These are phyloP conservation scores for Pontederia crassipes DNA, from an alignment of 176 grass and related monocot genomes.

Conservation along the genomic window DNA sequence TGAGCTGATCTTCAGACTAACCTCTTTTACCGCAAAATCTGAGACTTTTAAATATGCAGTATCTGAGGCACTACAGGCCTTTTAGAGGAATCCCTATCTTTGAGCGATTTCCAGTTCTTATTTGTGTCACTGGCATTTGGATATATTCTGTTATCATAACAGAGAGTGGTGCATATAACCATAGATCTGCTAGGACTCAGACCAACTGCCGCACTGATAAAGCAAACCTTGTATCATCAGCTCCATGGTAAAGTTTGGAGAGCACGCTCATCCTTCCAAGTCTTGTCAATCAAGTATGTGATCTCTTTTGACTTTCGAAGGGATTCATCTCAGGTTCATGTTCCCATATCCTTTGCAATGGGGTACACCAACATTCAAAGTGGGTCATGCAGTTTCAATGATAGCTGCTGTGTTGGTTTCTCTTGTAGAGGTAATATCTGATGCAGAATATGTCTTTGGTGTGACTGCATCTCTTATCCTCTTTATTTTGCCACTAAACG, in stretches of 20 bases:
- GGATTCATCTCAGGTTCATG: slow-evolving; percentile 34
- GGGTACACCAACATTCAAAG: slow-evolving; percentile 44
- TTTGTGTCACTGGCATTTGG: slow-evolving; percentile 38
- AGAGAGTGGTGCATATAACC: slow-evolving; percentile 40
- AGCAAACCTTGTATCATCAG: slow-evolving; percentile 49
- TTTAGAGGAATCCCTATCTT: slow-evolving; percentile 41
- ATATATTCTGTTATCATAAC: slow-evolving; percentile 43
- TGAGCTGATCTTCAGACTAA: slow-evolving; percentile 10
- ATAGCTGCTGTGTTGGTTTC: slow-evolving; percentile 46
- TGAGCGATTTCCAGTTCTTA: slow-evolving; percentile 40
- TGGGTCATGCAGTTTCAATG: slow-evolving; percentile 40
- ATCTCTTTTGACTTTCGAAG: neutral
- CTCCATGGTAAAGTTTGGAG: slow-evolving; percentile 30
- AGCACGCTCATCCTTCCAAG: neutral
- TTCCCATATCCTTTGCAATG: slow-evolving; percentile 59
- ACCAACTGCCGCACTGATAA: slow-evolving; percentile 33
- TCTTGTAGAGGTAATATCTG: slow-evolving; percentile 31
- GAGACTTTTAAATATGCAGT: slow-evolving; percentile 27
- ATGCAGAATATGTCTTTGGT: neutral
- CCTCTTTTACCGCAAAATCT: neutral
- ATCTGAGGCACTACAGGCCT: slow-evolving; percentile 42
- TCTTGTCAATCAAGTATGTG: neutral
- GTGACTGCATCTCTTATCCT: slow-evolving; percentile 3
- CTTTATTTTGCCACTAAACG: neutral
- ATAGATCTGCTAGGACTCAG: slow-evolving; percentile 31